phyloP scores from a whole-genome alignment of 2,329 filamentous ascomycete species.

The Penicillium capsulatum region DNA sequence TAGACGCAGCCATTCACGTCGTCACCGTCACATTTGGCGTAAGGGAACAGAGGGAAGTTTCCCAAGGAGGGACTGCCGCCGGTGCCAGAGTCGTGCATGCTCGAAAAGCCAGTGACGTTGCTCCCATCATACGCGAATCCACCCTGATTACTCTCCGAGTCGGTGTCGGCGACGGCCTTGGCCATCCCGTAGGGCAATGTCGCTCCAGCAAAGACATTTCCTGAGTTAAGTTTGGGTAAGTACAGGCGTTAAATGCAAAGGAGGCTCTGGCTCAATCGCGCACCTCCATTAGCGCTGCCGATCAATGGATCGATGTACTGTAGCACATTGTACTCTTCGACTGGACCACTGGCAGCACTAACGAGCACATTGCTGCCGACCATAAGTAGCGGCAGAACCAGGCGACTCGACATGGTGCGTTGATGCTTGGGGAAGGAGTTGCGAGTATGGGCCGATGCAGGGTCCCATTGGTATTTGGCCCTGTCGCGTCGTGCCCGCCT shows the following conservation, averaged over 20 bases:
- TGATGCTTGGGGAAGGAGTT: not conserved
- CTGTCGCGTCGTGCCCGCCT: constrained; percentile 1
- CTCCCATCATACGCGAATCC: constrained; percentile 53
- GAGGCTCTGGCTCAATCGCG: not conserved
- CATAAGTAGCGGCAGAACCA: constrained; percentile 13
- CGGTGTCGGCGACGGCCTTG: constrained; percentile 54
- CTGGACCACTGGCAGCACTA: constrained; percentile 8
- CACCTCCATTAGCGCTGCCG: constrained; percentile 50
- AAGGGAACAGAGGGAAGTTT: constrained; percentile 69
- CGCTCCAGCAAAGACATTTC: constrained; percentile 56
- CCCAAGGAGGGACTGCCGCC: constrained; percentile 59
- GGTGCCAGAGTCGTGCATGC: constrained; percentile 51
- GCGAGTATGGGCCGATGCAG: too few relatives aligned
- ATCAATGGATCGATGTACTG: constrained; percentile 51
- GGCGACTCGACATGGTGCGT: constrained; percentile 10
- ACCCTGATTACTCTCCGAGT: constrained; percentile 50
- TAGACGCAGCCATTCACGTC: constrained; percentile 60
- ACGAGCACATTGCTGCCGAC: constrained; percentile 10
- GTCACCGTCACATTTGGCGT: constrained; percentile 56
- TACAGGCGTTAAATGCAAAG: not conserved
- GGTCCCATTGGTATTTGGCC: constrained; percentile 9
- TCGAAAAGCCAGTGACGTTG: constrained; percentile 49
- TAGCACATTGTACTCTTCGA: constrained; percentile 39
- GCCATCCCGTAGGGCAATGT: constrained; percentile 54
- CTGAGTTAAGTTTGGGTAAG: constrained; percentile 18